Evolutionary conservation across 371 early-diverging fungal genomes (phyloP).

Genomic region (Mortierella sp.): DNA sequence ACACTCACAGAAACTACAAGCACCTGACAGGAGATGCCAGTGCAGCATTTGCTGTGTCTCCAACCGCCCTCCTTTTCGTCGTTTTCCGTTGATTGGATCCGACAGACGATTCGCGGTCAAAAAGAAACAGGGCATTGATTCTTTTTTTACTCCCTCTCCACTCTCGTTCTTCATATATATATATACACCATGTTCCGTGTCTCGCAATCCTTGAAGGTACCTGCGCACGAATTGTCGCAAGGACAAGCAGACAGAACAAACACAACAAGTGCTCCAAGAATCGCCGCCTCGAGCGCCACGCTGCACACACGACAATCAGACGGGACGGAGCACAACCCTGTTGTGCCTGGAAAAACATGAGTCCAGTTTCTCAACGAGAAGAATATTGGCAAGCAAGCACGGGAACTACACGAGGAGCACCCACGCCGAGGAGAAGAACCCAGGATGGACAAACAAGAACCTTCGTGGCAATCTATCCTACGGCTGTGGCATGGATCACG

Average conservation of each 20-base stretch:
- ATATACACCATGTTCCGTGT: constrained; percentile 37
- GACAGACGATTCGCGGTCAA: background rate
- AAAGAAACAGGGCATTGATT: background rate
- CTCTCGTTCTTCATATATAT: background rate
- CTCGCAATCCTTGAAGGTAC: constrained; percentile 38
- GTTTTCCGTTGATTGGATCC: constrained; percentile 9
- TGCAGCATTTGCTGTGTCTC: background rate
- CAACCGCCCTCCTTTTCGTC: background rate
- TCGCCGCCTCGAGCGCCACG: background rate
- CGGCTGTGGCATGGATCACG: too few species aligned
- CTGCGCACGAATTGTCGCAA: background rate
- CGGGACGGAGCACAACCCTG: too few species aligned
- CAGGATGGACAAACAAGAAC: too few species aligned
- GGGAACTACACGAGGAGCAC: too few species aligned
- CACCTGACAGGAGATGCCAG: background rate
- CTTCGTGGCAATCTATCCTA: background rate
- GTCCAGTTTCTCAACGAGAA: too few species aligned
- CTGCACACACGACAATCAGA: too few species aligned
- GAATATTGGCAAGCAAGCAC: too few species aligned
- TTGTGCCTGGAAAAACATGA: too few species aligned
- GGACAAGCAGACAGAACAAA: background rate
- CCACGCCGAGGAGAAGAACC: too few species aligned
- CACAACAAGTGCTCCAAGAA: background rate
- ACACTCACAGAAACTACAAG: background rate
- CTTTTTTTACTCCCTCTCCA: constrained; percentile 4